Evolutionary conservation across 805 yeast species (phyloP).

Genomic region (Yarrowia hollandica): DNA sequence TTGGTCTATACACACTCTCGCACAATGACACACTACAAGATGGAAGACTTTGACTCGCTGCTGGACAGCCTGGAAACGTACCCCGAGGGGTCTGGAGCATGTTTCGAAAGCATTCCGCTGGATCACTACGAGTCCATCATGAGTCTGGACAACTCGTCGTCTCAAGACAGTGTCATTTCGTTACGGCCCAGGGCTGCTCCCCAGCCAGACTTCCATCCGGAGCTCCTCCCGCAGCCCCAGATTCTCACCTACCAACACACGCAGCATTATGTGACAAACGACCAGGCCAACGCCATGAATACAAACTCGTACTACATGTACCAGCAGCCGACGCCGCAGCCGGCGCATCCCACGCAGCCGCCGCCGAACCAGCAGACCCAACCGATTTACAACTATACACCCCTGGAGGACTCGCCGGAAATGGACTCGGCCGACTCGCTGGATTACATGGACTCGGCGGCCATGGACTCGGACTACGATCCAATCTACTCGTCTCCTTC

Average conservation of each 20-base stretch:
- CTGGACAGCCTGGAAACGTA: slow-evolving; percentile 1
- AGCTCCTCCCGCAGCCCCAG: not conserved
- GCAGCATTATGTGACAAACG: too few species aligned
- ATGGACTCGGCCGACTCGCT: not conserved
- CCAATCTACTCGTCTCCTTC: slow-evolving; percentile 5
- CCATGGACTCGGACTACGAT: slow-evolving; percentile 1
- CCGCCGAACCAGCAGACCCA: not conserved
- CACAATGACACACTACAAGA: not conserved
- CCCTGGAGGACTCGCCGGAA: not conserved
- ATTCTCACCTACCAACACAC: slow-evolving; percentile 7
- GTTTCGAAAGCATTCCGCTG: slow-evolving; percentile 4
- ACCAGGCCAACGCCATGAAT: not conserved
- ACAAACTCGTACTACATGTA: slow-evolving; percentile 20
- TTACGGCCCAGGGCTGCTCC: not conserved
- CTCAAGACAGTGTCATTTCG: not conserved
- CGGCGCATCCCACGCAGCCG: too few species aligned
- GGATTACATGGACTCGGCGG: not conserved
- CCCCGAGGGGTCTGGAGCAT: not conserved
- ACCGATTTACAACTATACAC: slow-evolving; percentile 9
- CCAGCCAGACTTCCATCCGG: not conserved
- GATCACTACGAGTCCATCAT: slow-evolving; percentile 6
- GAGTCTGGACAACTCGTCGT: not conserved
- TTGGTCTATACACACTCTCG: not conserved
- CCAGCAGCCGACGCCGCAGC: not conserved
- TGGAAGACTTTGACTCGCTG: slow-evolving; percentile 21